Evolutionary conservation across 2,329 filamentous ascomycete genomes (phyloP), one percentile per base, ranked within the genome.

Genomic region (Didymella arachidicola): DNA sequence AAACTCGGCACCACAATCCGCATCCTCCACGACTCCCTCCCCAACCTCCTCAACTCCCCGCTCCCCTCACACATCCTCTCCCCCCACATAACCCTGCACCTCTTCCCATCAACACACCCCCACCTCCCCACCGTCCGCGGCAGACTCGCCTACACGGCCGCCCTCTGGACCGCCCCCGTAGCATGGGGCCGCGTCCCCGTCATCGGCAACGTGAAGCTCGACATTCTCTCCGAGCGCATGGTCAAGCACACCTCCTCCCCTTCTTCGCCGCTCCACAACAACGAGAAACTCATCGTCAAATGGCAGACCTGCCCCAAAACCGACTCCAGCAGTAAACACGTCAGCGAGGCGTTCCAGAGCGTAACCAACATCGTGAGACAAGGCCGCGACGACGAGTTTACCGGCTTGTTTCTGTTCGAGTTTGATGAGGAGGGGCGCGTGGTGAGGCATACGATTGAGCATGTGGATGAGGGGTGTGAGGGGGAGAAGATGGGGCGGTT

Each of bases 121-220:
- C 90, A 94, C 75, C 90, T 99, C 2, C 95, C 95, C 32, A 90
- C 88, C n/a, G 95, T 98, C 39, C 92, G 91, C 27, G 95, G 95
- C 51, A 87, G 91, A 45, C 90, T 97, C 34, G 90, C 92, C 46
- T 99, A 99, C 77, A 90, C 90, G 34, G 94, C 95, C 18, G 95
- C 95, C 2, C 82, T 99, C 36, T 98, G 93, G 93, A 97, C 95
- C 0, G 93, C 93, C 0, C 95, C 95, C 0, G 89, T 99, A 50
- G 94, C 93, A 29, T 99, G 95, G 95, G 96, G 96, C 71, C 87
- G 91, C 27, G 85, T 99, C 1, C 95, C 95, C 2, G 86, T 98
- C 19, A 85, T 97, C 30, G 93, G 94, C 65, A 96, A 97, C 71
- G 92, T 97, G 43, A 89, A 88, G 67, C 85, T 99, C 11, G 88